phyloP scores from a whole-genome alignment of 225 moss, liverwort and hornwort genomes.

The Antitrichia curtipendula region DNA sequence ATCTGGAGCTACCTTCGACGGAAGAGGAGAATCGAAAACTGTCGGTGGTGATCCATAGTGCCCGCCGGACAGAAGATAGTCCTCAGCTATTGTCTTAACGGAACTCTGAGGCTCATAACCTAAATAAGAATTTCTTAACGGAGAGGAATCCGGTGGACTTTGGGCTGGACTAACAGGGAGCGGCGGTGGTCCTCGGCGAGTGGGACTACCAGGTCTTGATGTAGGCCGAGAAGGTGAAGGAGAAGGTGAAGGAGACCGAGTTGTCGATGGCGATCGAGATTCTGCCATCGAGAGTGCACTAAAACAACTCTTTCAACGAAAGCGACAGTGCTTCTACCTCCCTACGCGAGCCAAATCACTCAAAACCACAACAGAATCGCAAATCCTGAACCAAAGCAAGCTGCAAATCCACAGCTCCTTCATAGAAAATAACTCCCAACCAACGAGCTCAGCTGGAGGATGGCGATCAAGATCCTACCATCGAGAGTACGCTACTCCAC shows the following conservation, averaged over 20 bases:
- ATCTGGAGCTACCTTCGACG: slow-evolving; percentile 21
- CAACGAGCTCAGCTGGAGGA: background rate
- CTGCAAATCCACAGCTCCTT: background rate
- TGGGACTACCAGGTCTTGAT: slow-evolving; percentile 17
- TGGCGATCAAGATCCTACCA: background rate
- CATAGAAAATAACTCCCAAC: background rate
- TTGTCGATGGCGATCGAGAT: background rate
- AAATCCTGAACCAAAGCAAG: background rate
- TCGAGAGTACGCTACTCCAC: background rate
- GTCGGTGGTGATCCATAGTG: slow-evolving; percentile 13
- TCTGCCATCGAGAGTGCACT: slow-evolving; percentile 7
- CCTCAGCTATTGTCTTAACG: background rate
- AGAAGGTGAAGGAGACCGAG: slow-evolving; percentile 12
- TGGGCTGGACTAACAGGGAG: slow-evolving; percentile 9
- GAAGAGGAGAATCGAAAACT: slow-evolving; percentile 9
- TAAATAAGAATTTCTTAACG: background rate
- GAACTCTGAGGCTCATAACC: slow-evolving; percentile 1
- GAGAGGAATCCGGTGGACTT: slow-evolving; percentile 12
- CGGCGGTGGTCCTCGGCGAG: slow-evolving; percentile 13
- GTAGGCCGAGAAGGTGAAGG: slow-evolving; percentile 11
- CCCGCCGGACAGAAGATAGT: background rate
- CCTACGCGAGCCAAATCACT: background rate
- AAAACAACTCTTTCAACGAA: background rate
- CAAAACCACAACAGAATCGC: background rate
- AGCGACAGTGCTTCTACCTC: background rate